Evolutionary conservation across 352 stramenopile species (phyloP).

Genomic region (Phytophthora cajani): DNA sequence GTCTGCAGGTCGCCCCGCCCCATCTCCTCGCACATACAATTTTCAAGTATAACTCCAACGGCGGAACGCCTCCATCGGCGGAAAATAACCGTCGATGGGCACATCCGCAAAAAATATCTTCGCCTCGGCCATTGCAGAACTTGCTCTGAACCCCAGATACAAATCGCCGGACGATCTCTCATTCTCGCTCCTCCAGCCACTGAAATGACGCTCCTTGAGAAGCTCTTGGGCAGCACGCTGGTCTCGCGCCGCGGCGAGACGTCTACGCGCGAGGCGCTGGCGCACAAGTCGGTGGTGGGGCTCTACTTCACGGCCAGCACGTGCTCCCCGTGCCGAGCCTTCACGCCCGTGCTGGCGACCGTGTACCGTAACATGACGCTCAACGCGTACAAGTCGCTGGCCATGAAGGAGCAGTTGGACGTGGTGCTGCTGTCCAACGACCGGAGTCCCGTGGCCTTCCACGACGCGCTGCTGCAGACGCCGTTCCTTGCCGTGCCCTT

Average conservation of each 20-base stretch:
- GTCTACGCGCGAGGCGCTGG: constrained; percentile 55
- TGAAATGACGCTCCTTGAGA: constrained; percentile 55
- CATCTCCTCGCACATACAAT: constrained; percentile 16
- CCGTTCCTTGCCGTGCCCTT: constrained; percentile 69
- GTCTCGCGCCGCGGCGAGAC: constrained; percentile 62
- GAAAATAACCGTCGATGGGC: constrained; percentile 26
- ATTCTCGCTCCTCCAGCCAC: neutral
- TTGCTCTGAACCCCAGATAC: constrained; percentile 18
- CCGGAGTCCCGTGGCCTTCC: constrained; percentile 58
- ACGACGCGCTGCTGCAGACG: constrained; percentile 62
- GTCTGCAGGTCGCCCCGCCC: constrained; percentile 1
- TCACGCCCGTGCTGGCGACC: constrained; percentile 69
- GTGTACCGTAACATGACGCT: constrained; percentile 73
- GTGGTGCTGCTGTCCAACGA: constrained; percentile 73
- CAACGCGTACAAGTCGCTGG: constrained; percentile 56
- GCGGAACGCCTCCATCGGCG: constrained; percentile 26
- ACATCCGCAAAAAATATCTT: neutral
- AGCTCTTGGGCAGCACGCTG: constrained; percentile 61
- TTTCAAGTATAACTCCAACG: constrained; percentile 23
- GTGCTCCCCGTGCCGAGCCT: constrained; percentile 63
- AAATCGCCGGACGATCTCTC: constrained; percentile 4
- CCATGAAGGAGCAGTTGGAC: constrained; percentile 66
- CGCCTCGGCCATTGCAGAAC: constrained; percentile 10
- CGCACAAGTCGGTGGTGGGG: constrained; percentile 58
- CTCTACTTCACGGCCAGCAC: constrained; percentile 76